Percentiles rank a stretch among this genome's conserved stretches.
phyloP scores from a whole-genome alignment of 371 early-diverging fungal species.

The Nematocida ausubeli region DNA sequence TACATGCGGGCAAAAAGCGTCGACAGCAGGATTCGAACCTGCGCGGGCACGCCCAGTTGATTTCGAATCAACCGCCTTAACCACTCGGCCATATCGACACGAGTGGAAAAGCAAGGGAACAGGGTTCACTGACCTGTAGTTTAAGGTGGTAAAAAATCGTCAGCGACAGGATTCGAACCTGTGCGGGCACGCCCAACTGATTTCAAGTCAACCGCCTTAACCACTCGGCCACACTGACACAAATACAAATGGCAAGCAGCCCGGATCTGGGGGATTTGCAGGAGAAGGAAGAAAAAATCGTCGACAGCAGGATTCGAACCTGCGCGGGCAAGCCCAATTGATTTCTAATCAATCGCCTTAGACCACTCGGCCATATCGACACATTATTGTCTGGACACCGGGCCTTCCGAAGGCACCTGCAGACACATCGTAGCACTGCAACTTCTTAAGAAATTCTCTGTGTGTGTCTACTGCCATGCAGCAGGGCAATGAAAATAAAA shows the following conservation, averaged over 20 bases:
- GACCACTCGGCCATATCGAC: conserved; percentile 58
- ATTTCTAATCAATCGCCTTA: conserved; percentile 53
- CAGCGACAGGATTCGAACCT: conserved; percentile 59
- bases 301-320: conserved; percentile 56
- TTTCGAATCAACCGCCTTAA: conserved; percentile 61
- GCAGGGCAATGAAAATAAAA: no score
- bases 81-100: conserved; percentile 60
- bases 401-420: no score
- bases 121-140: background rate
- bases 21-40: conserved; percentile 61
- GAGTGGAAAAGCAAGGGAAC: background rate
- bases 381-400: no score
- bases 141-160: conserved; percentile 24
- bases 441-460: no score
- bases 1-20: conserved; percentile 27
- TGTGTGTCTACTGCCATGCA: no score
- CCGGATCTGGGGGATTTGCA: background rate
- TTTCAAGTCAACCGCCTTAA: conserved; percentile 60
- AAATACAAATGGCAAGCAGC: background rate
- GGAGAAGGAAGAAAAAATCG: conserved; percentile 24
- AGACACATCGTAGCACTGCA: no score
- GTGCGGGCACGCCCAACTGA: conserved; percentile 55
- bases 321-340: conserved; percentile 49
- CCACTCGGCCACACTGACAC: conserved; percentile 58
- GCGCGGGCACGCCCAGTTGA: conserved; percentile 57